Evolutionary conservation across 495 filamentous ascomycete genomes (phyloP), one percentile per base, ranked within the genome.

Genomic region (Daldinia bambusicola): DNA sequence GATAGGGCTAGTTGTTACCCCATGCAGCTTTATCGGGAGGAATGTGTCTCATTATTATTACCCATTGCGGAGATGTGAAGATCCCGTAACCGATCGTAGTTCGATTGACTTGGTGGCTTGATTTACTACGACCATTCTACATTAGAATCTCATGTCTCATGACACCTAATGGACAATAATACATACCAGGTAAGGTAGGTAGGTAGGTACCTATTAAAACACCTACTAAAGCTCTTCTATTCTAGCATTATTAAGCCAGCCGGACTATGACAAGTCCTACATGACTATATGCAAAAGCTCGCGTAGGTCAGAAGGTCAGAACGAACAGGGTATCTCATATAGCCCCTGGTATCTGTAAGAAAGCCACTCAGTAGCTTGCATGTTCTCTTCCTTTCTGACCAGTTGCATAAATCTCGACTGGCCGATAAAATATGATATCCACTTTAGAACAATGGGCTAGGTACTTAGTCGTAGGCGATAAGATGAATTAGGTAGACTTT

Each of bases 41-140:
- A 26, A 26, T 26, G 26, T 26, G 26, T 26, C 26, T 26, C 26
- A 26, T 3, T 51, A 18, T 48, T 55, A 45, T 67, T 45, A 64
- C 55, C 63, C 55, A 60, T 64, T 55, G 70, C 55, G 70, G 70
- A 72, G 70, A 56, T 20, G 8, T 65, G 61, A 68, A 60, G 70
- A 64, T 72, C 61, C 58, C 48, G 65, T 68, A 59, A 58, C 69
- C 40, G 55, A 36, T 45, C 55, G 2, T 67, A 53, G 59, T 63
- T 60, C 53, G 43, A 30, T 26, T 22, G 22, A 38, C 12, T 31
- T 53, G 26, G 41, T 52, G 8, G 32, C 59, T 50, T 37, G 16
- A 7, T 36, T 36, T 26, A 26, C 26, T 26, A 26, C 26, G 26
- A 26, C 26, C 26, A 26, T 26, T 26, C 34, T 36, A 36, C 5